Conservation (phyloP, 257 asterid genomes). For the Euphrasia confusa region DNA sequence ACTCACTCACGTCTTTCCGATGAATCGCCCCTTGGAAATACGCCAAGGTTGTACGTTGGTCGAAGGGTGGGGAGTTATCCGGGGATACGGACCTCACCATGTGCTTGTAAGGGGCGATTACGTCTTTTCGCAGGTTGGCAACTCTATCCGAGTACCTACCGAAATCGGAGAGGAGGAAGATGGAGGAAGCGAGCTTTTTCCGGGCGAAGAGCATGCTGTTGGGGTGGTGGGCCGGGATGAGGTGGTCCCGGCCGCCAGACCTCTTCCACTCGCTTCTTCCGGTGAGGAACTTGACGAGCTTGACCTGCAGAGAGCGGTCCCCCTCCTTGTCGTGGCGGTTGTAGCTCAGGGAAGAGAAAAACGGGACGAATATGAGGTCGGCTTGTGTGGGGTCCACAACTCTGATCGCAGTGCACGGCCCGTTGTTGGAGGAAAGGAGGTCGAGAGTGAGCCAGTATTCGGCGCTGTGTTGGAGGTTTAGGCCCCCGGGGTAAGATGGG, state of each 20-base stretch:
- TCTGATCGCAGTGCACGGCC: slow-evolving; percentile 61
- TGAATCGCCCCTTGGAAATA: slow-evolving; percentile 81
- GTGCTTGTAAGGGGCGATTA: slow-evolving; percentile 82
- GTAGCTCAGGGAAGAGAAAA: slow-evolving; percentile 75
- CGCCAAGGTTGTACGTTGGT: slow-evolving; percentile 41
- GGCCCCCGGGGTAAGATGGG: slow-evolving; percentile 78
- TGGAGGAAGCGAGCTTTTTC: slow-evolving; percentile 46
- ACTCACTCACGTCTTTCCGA: slow-evolving; percentile 43
- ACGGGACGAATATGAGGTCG: slow-evolving; percentile 61
- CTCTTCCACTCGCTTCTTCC: slow-evolving; percentile 56
- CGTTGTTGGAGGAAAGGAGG: slow-evolving; percentile 52
- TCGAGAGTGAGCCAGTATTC: slow-evolving; percentile 87
- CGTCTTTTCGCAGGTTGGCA: slow-evolving; percentile 70
- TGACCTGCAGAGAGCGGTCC: slow-evolving; percentile 51
- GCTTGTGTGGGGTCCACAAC: slow-evolving; percentile 53
- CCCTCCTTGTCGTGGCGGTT: slow-evolving; percentile 53
- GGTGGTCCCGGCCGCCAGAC: slow-evolving; percentile 59
- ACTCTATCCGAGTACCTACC: slow-evolving; percentile 56
- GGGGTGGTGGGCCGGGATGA: slow-evolving; percentile 73
- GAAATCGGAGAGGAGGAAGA: slow-evolving; percentile 74
- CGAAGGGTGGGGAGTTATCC: slow-evolving; percentile 42
- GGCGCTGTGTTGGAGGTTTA: slow-evolving; percentile 65
- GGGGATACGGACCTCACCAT: slow-evolving; percentile 50
- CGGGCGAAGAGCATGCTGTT: slow-evolving; percentile 68
- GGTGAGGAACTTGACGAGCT: slow-evolving; percentile 47